Evolutionary conservation across 176 grass and related monocot genomes (phyloP), one percentile per base, ranked within the genome.

Genomic region (Lolium multiflorum): DNA sequence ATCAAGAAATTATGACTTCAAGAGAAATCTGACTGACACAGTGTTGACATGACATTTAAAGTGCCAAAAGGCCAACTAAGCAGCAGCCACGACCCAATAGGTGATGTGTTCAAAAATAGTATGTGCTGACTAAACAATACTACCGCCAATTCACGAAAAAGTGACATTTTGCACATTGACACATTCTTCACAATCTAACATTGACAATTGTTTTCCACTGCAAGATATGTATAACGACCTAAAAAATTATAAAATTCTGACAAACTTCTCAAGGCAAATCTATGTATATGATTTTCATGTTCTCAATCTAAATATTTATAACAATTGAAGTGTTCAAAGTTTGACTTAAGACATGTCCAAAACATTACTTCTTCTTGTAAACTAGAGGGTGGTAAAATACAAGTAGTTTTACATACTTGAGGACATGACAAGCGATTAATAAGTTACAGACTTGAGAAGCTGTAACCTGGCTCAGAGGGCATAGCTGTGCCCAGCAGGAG

Each of bases 21-120:
- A 11, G n/a, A 64, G 79, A n/a, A n/a, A 82, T 82, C 65, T 50
- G 50, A 49, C 16, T 54, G 52, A 63, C 28, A 60, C 63, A 57
- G 38, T 56, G 13, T 49, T 61, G 41, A 82, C 31, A 51, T 2
- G 81, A 20, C 15, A 82, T 35, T 35, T 24, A 6, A 20, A 54
- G 41, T 37, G 58, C 31, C 47, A 85, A 48, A 83, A 31, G 15
- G 25, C 15, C 11, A 65, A 3, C 13, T 57, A 79, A 46, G 37
- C 48, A 72, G 74, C 79, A 35, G 31, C 31, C 31, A 35, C 31
- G 2, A 8, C 25, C 12, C 4, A 61, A 81, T 52, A 6, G 35
- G 47, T 61, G 28, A 83, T 11, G 6, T 44, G 56, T 35, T 47
- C 22, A 28, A 43, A 13, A 25, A 55, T 73, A 59, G 50, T 48